Conservation (phyloP, 352 stramenopile genomes). For the Blastocystis sp. region DNA sequence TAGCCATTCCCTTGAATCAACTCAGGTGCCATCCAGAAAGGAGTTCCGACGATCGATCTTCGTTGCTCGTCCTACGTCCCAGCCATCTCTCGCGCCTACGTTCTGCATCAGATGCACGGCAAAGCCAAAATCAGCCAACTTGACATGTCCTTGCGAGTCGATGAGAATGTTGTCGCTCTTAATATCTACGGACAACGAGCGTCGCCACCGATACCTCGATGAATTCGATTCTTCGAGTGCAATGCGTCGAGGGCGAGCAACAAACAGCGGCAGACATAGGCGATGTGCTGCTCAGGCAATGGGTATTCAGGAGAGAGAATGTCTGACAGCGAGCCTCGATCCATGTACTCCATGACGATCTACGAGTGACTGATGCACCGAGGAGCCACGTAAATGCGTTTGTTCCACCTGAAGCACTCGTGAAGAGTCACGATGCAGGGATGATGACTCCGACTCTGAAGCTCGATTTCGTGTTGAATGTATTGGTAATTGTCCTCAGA, state of each 20-base stretch:
- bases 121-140: slow-evolving; percentile 73
- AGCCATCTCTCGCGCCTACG: background rate
- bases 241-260: slow-evolving; percentile 65
- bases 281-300: slow-evolving; percentile 69
- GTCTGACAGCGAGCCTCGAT: slow-evolving; percentile 77
- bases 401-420: slow-evolving; percentile 68
- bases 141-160: slow-evolving; percentile 64
- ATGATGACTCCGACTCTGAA: slow-evolving; percentile 70
- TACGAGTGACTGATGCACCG: background rate
- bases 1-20: slow-evolving; percentile 84
- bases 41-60: slow-evolving; percentile 80
- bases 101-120: slow-evolving; percentile 68
- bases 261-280: slow-evolving; percentile 68
- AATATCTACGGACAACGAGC: slow-evolving; percentile 70
- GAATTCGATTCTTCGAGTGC: slow-evolving; percentile 50
- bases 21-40: slow-evolving; percentile 88
- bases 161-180: slow-evolving; percentile 74
- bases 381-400: slow-evolving; percentile 63
- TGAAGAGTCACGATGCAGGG: slow-evolving; percentile 69
- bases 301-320: slow-evolving; percentile 71
- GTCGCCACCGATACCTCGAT: slow-evolving; percentile 61
- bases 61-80: slow-evolving; percentile 65
- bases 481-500: slow-evolving; percentile 67
- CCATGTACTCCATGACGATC: slow-evolving; percentile 89
- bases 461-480: slow-evolving; percentile 71